Percentiles rank a stretch among this genome's conserved stretches.
Evolutionary conservation across 768 basidiomycete genomes (phyloP).

Genomic region (Mycena chlorophos): DNA sequence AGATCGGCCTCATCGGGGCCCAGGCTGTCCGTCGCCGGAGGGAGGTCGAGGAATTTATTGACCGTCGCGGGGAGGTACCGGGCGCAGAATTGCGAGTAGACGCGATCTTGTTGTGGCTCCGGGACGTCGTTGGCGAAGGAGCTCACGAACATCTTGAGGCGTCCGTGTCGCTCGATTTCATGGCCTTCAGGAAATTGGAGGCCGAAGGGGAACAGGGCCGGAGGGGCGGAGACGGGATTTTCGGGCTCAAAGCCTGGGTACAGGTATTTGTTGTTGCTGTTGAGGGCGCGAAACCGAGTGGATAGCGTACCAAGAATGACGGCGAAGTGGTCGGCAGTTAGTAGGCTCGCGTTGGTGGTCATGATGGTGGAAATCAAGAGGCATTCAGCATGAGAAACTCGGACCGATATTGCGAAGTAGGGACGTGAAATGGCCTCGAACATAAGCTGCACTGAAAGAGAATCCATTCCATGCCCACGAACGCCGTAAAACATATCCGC

Average conservation of each 20-base stretch:
- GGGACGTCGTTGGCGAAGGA: neutral
- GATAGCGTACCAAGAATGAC: constrained; percentile 9
- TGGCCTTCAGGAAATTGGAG: neutral
- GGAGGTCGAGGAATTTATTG: constrained; percentile 18
- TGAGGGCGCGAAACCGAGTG: too few species aligned
- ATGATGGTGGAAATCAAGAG: neutral
- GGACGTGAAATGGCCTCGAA: too few species aligned
- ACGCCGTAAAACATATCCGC: too few species aligned
- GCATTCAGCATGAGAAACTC: too few species aligned
- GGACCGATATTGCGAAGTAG: too few species aligned
- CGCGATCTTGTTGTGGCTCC: constrained; percentile 12
- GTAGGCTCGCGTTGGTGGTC: neutral
- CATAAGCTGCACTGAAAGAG: too few species aligned
- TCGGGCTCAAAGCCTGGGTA: constrained; percentile 6
- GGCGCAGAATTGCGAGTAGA: constrained; percentile 23
- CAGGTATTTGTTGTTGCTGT: too few species aligned
- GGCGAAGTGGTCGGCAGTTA: constrained; percentile 8
- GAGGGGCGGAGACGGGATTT: neutral
- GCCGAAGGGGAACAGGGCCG: neutral
- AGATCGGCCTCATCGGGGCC: neutral
- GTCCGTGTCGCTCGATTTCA: constrained; percentile 1
- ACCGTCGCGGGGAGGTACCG: constrained; percentile 23
- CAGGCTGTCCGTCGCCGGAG: constrained; percentile 4
- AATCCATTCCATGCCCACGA: too few species aligned
- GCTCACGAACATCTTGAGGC: constrained; percentile 5